Evolutionary conservation across 768 basidiomycete species (phyloP).

Genomic region (Pleurotus ostreatus): DNA sequence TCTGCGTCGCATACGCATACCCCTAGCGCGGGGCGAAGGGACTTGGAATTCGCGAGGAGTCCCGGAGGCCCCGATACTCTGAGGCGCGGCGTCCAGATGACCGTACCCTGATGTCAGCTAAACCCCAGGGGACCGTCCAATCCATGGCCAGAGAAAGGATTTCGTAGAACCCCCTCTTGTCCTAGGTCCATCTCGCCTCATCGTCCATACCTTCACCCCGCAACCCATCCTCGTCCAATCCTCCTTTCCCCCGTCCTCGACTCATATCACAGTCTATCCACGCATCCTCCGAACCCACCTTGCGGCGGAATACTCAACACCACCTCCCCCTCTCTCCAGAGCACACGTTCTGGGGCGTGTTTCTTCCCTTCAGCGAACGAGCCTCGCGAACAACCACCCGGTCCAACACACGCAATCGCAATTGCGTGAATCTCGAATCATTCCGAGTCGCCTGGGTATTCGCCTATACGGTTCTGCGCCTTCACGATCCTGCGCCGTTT

Average conservation of each 20-base stretch:
- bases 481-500: no score
- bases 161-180: constrained; percentile 1
- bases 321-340: constrained; percentile 57
- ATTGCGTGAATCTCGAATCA: no score
- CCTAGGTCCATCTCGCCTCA: constrained; percentile 51
- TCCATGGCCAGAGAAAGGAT: neutral
- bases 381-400: constrained; percentile 15
- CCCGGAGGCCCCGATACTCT: no score
- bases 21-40: no score
- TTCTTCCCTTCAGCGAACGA: constrained; percentile 65
- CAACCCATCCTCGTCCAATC: constrained; percentile 57
- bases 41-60: no score
- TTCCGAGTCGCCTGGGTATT: no score
- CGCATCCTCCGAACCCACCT: constrained; percentile 65
- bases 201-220: constrained; percentile 50
- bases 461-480: no score
- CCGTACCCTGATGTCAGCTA: no score
- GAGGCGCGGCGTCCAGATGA: no score
- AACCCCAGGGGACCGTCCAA: no score
- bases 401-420: no score
- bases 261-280: constrained; percentile 67
- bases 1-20: no score
- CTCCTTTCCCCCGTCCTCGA: constrained; percentile 58
- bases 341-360: constrained; percentile 80
- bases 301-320: constrained; percentile 63